phyloP scores from a whole-genome alignment of 768 basidiomycete species.

The Cubamyces lactineus region DNA sequence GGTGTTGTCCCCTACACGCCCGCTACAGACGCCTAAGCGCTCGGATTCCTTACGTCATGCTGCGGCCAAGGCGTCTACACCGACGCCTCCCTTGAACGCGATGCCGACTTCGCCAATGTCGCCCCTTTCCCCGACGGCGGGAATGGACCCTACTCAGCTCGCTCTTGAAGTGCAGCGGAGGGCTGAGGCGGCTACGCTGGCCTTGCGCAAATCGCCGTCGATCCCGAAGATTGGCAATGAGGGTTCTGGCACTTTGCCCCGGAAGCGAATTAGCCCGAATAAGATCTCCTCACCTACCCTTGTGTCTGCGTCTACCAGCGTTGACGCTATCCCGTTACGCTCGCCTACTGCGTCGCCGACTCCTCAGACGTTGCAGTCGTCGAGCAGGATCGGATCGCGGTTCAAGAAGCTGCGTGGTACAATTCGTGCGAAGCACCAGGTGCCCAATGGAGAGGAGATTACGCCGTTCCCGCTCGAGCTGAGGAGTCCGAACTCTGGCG shows the following conservation, averaged over 20 bases:
- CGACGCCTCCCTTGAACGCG: conserved; percentile 5
- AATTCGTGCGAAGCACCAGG: conserved; percentile 56
- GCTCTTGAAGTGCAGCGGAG: conserved; percentile 68
- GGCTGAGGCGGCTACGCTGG: conserved; percentile 56
- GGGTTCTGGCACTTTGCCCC: conserved; percentile 24
- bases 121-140: conserved; percentile 12
- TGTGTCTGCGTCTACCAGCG: conserved; percentile 44
- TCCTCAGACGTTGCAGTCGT: conserved; percentile 23
- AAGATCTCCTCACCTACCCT: conserved; percentile 46
- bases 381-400: conserved; percentile 63
- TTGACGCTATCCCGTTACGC: conserved; percentile 37
- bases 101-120: conserved; percentile 7
- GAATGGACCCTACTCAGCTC: conserved; percentile 56
- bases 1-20: conserved; percentile 1
- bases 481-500: conserved; percentile 36
- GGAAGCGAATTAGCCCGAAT: conserved; percentile 39
- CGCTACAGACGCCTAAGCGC: conserved; percentile 21
- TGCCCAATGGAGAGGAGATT: conserved; percentile 52
- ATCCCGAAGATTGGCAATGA: conserved; percentile 37
- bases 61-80: not conserved
- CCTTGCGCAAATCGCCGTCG: conserved; percentile 45
- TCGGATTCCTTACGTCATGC: conserved; percentile 14
- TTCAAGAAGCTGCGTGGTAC: conserved; percentile 75
- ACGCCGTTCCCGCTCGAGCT: conserved; percentile 48
- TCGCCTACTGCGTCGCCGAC: conserved; percentile 30